A percentile compares a stretch with the other conserved stretches of the same genome.
These are phyloP conservation scores for Endocladia muricata DNA, from an alignment of 31 red algal species.

Conservation along the genomic window DNA sequence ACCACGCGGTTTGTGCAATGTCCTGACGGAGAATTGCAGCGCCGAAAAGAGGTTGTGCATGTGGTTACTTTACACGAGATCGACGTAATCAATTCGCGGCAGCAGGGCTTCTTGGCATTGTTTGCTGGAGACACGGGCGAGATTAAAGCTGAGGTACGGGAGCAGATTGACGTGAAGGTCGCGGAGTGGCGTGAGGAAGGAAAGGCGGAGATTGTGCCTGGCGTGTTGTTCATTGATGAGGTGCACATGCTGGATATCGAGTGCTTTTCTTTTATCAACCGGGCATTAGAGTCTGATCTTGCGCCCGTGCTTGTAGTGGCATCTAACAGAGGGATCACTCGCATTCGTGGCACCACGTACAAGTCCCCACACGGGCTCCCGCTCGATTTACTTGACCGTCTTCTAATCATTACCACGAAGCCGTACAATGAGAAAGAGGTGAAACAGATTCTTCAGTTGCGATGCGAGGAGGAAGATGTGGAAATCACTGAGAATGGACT, in stretches of 20 bases:
- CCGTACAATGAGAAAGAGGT: slow-evolving; percentile 88
- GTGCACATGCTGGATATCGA: slow-evolving; percentile 99
- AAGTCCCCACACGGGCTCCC: slow-evolving; percentile 94
- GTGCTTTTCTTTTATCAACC: slow-evolving; percentile 97
- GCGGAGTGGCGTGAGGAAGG: slow-evolving; percentile 98
- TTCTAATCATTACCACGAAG: slow-evolving; percentile 94
- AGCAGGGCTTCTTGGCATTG: slow-evolving; percentile 96
- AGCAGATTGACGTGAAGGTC: slow-evolving; percentile 97
- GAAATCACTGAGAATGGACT: slow-evolving; percentile 64
- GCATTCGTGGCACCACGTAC: slow-evolving; percentile 94
- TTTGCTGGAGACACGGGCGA: slow-evolving; percentile 99
- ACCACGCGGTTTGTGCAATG: slow-evolving; percentile 87
- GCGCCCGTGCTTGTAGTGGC: slow-evolving; percentile 93
- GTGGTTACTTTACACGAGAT: slow-evolving; percentile 97
- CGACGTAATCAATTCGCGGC: slow-evolving; percentile 98
- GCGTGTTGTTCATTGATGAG: slow-evolving; percentile 98
- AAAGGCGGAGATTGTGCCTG: slow-evolving; percentile 94
- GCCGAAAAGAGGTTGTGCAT: slow-evolving; percentile 87
- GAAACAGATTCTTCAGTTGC: slow-evolving; percentile 76
- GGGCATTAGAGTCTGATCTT: slow-evolving; percentile 85
- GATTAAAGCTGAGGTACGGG: slow-evolving; percentile 95
- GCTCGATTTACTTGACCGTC: slow-evolving; percentile 88
- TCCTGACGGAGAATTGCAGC: slow-evolving; percentile 96
- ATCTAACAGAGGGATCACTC: slow-evolving; percentile 92
- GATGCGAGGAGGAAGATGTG: slow-evolving; percentile 97